Percentiles rank a stretch among this genome's conserved stretches.
Conservation (phyloP, 2,329 filamentous ascomycete species). For the Cladorrhinum sp. region DNA sequence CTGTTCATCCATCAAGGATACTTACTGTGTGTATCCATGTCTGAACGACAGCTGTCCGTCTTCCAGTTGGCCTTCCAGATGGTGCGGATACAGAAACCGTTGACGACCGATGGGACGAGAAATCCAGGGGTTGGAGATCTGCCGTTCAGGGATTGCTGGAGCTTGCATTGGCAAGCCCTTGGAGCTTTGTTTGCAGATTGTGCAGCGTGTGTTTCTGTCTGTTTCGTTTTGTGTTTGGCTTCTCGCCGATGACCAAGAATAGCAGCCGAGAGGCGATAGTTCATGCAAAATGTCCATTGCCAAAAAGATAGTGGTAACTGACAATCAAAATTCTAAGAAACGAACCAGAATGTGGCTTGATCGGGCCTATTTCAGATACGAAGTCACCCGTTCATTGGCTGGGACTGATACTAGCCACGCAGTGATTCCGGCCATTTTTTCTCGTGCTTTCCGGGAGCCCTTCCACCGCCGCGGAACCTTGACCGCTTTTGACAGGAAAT, state of each 20-base stretch:
- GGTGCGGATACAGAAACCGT: not conserved
- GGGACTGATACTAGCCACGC: not conserved
- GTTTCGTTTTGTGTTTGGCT: not conserved
- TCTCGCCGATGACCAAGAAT: not conserved
- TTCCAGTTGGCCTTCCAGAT: not conserved
- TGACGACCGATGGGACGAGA: not conserved
- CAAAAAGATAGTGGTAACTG: not conserved
- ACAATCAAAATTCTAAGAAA: not conserved
- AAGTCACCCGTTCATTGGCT: not conserved
- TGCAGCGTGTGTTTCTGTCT: not conserved
- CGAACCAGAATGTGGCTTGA: slow-evolving; percentile 12
- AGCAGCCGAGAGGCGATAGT: not conserved
- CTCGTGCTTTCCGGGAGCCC: not conserved
- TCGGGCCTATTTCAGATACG: slow-evolving; percentile 18
- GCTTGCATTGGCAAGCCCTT: too few relatives aligned
- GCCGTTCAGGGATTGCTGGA: not conserved
- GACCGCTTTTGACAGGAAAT: not conserved
- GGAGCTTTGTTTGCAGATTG: too few relatives aligned
- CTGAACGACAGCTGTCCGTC: not conserved
- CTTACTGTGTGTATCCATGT: not conserved
- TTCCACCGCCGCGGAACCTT: not conserved
- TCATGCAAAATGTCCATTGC: not conserved
- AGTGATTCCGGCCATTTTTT: not conserved
- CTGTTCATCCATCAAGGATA: not conserved
- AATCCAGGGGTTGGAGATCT: not conserved